A percentile compares a stretch with the other conserved stretches of the same genome.
Evolutionary conservation across 257 asterid species (phyloP).

Genomic region (Solanum rostratum): DNA sequence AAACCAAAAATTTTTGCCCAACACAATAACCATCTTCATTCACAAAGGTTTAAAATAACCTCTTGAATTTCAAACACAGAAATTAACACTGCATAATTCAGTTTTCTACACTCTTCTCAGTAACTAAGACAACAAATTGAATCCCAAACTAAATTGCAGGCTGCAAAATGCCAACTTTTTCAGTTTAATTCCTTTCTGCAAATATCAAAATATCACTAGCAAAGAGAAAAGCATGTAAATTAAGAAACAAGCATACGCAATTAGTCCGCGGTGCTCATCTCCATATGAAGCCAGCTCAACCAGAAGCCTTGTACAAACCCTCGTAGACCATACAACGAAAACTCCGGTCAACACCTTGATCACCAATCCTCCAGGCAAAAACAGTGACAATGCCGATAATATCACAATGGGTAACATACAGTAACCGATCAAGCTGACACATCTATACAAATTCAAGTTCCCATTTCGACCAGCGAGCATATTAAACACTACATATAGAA

Average conservation of each 20-base stretch:
- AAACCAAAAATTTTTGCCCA: neutral
- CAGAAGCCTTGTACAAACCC: conserved; percentile 59
- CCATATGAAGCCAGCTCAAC: conserved; percentile 68
- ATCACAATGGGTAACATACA: conserved; percentile 67
- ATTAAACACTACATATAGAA: conserved; percentile 51
- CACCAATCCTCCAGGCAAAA: conserved; percentile 56
- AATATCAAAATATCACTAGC: conserved; percentile 46
- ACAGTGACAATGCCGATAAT: conserved; percentile 44
- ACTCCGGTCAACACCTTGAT: conserved; percentile 40
- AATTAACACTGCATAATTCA: neutral
- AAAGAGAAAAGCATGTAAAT: conserved; percentile 54
- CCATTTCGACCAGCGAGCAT: conserved; percentile 66
- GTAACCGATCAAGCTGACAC: conserved; percentile 61
- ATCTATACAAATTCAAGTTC: conserved; percentile 57
- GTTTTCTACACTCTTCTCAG: neutral
- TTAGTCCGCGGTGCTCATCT: conserved; percentile 54
- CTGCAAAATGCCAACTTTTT: neutral
- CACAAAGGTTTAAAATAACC: neutral
- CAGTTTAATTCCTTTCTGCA: neutral
- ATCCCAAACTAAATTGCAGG: neutral
- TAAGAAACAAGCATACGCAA: conserved; percentile 55
- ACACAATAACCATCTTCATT: neutral
- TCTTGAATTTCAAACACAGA: neutral
- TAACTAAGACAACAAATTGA: neutral
- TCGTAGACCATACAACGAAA: conserved; percentile 55